Conservation (phyloP, 495 filamentous ascomycete species). For the Neurospora sp. region DNA sequence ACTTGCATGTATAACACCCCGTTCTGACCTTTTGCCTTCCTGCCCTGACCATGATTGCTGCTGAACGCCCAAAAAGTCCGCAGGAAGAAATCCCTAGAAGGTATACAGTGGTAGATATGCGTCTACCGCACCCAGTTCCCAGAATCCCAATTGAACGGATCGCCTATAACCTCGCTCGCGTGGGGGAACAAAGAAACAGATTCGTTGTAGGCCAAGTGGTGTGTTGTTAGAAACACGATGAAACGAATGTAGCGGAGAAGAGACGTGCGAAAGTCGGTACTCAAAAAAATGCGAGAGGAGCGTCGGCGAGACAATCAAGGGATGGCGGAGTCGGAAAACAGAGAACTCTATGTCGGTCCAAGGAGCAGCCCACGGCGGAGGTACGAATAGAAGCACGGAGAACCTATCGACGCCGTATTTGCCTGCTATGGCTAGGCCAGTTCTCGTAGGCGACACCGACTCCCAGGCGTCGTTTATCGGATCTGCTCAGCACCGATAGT, state of each 20-base stretch:
- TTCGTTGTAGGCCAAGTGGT: not conserved
- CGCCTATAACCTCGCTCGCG: not conserved
- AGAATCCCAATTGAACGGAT: not conserved
- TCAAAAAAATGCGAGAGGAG: not conserved
- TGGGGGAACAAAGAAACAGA: not conserved
- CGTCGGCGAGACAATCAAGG: not conserved
- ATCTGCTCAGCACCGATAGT: not conserved
- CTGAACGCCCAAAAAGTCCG: not conserved
- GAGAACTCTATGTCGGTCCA: not conserved
- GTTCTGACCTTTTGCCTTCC: constrained; percentile 29
- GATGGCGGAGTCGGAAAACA: not conserved
- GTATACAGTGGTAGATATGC: not conserved
- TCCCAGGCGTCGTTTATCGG: not conserved
- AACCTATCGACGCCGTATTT: not conserved
- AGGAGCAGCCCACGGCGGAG: not conserved
- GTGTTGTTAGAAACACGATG: not conserved
- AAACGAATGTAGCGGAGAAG: not conserved
- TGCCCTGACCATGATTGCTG: constrained; percentile 22
- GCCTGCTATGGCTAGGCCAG: not conserved
- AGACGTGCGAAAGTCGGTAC: not conserved
- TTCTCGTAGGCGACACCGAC: not conserved
- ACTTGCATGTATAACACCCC: constrained; percentile 33
- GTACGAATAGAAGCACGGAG: not conserved
- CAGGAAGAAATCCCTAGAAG: not conserved
- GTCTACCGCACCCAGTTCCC: not conserved